Percentiles rank a stretch among this genome's conserved stretches.
phyloP scores from a whole-genome alignment of 164 flowering plant species.

The Tinospora cordifolia region DNA sequence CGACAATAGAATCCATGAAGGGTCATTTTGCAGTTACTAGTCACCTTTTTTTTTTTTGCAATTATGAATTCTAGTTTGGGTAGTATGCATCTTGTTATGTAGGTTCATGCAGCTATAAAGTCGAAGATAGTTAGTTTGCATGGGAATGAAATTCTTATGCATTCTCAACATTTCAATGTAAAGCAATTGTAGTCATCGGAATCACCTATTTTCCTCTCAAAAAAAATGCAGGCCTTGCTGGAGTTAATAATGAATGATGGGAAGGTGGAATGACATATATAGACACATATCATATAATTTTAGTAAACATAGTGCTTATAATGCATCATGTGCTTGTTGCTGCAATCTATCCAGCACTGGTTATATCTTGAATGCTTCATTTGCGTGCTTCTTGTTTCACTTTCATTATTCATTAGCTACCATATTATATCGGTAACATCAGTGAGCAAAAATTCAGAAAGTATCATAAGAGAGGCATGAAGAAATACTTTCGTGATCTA shows the following conservation, averaged over 20 bases:
- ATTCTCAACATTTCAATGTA: constrained; percentile 15
- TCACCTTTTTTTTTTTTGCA: constrained; percentile 6
- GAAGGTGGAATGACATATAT: constrained; percentile 20
- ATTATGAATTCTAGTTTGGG: neutral
- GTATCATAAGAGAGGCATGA: no score
- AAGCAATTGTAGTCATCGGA: constrained; percentile 12
- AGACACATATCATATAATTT: neutral
- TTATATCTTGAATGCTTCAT: neutral
- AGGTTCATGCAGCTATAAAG: constrained; percentile 33
- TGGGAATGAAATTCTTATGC: constrained; percentile 9
- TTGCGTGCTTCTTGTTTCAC: no score
- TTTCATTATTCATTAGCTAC: no score
- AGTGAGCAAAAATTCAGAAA: no score
- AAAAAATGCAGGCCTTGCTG: constrained; percentile 9
- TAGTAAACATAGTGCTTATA: neutral
- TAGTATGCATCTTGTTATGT: constrained; percentile 5
- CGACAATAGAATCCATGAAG: no score
- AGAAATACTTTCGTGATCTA: no score
- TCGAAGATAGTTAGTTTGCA: constrained; percentile 7
- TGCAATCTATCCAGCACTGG: neutral
- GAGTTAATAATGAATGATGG: constrained; percentile 14
- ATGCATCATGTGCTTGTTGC: neutral
- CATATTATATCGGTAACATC: no score
- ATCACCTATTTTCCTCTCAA: constrained; percentile 4
- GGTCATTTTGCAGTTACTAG: constrained; percentile 17